Conservation (phyloP, 306 rosid species). For the Vigna mungo region DNA sequence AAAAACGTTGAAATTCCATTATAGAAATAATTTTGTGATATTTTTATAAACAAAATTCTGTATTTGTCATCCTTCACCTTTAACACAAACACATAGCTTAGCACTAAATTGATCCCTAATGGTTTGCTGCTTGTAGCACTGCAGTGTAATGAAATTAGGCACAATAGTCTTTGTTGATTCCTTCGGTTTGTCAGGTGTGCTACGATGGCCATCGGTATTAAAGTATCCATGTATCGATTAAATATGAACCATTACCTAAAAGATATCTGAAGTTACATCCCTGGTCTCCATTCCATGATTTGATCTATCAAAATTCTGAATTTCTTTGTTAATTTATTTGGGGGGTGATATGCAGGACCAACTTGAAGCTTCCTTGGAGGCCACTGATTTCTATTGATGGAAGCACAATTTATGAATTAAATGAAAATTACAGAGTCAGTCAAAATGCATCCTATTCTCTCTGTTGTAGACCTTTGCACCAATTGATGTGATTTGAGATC, state of each 20-base stretch:
- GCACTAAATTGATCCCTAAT: not conserved
- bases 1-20: not conserved
- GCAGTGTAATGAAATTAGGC: not conserved
- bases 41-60: conserved; percentile 18
- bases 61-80: conserved; percentile 12
- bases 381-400: conserved; percentile 82
- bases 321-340: not conserved
- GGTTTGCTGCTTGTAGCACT: not conserved
- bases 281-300: not conserved
- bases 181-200: not conserved
- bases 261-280: conserved; percentile 11
- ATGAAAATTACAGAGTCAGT: conserved; percentile 64
- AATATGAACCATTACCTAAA: not conserved
- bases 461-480: conserved; percentile 10
- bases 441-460: conserved; percentile 21
- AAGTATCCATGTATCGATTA: not conserved
- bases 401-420: conserved; percentile 73
- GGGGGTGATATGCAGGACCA: conserved; percentile 65
- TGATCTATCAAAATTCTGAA: conserved; percentile 31
- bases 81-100: not conserved
- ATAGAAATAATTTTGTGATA: not conserved
- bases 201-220: not conserved
- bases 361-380: conserved; percentile 91
- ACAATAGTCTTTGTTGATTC: not conserved
- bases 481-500: conserved; percentile 17